Evolutionary conservation across 768 basidiomycete genomes (phyloP).

Genomic region (Cyathus striatus): DNA sequence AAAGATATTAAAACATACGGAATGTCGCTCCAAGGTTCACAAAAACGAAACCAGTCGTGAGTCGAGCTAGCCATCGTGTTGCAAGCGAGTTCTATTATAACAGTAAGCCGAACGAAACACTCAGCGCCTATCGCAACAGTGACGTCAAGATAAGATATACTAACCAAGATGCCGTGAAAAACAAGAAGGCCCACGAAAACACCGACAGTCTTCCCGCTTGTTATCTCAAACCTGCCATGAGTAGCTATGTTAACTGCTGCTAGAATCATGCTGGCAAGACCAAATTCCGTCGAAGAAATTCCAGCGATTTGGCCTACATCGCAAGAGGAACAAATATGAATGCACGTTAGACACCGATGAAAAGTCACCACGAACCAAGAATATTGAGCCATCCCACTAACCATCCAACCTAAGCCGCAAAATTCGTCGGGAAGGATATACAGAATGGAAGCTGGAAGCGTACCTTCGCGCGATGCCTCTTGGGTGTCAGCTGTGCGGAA

Average conservation of each 20-base stretch:
- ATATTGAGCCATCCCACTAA: constrained; percentile 83
- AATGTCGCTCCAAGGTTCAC: constrained; percentile 80
- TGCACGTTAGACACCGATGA: not conserved
- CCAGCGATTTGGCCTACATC: constrained; percentile 70
- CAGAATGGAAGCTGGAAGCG: constrained; percentile 5
- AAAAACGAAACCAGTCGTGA: constrained; percentile 80
- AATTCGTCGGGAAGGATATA: constrained; percentile 4
- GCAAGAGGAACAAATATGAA: not conserved
- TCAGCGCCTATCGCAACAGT: too few species aligned
- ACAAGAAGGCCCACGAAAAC: constrained; percentile 73
- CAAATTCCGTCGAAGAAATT: constrained; percentile 82
- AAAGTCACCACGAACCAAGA: constrained; percentile 38
- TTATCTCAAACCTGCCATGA: not conserved
- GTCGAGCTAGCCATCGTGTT: constrained; percentile 66
- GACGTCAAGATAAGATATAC: too few species aligned
- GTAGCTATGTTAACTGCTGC: constrained; percentile 63
- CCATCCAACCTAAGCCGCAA: constrained; percentile 54
- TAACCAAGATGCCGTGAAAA: constrained; percentile 67
- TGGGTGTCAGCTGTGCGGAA: constrained; percentile 69
- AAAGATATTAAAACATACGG: constrained; percentile 28
- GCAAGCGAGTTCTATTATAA: constrained; percentile 58
- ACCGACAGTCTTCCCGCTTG: constrained; percentile 63
- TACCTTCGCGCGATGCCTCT: constrained; percentile 58
- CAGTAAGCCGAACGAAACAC: too few species aligned
- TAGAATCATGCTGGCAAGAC: constrained; percentile 73